phyloP scores from a whole-genome alignment of 805 yeast genomes.

The Kazachstania bromeliacearum region DNA sequence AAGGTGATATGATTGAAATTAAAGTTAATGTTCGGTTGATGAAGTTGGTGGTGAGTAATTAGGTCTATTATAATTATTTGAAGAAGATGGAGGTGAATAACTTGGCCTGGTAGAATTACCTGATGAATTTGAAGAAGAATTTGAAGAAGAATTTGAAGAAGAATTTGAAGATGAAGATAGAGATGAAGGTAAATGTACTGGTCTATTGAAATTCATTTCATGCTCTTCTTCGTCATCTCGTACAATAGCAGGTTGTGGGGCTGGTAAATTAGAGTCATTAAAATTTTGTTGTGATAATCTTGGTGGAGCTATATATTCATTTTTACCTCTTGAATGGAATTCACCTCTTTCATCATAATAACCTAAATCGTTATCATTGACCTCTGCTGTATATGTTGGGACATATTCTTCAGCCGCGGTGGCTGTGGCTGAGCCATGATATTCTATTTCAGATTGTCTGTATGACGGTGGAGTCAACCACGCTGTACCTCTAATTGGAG shows the following conservation, averaged over 20 bases:
- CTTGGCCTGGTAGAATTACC: too few species aligned
- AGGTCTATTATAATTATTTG: too few species aligned
- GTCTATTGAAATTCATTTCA: too few species aligned
- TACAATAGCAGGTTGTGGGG: neutral
- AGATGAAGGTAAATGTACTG: too few species aligned
- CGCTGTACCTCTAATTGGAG: conserved; percentile 55
- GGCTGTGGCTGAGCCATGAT: too few species aligned
- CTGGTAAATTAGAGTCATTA: neutral
- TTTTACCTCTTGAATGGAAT: conserved; percentile 31
- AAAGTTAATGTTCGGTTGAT: too few species aligned
- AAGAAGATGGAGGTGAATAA: too few species aligned
- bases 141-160: too few species aligned
- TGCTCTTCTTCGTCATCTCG: neutral
- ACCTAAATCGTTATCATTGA: conserved; percentile 66
- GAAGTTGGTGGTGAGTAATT: too few species aligned
- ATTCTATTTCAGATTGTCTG: conserved; percentile 49
- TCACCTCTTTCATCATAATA: conserved; percentile 56
- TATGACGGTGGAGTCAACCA: conserved; percentile 60
- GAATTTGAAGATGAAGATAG: too few species aligned
- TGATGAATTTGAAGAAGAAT: too few species aligned
- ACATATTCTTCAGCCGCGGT: conserved; percentile 38
- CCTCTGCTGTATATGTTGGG: conserved; percentile 54
- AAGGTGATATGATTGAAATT: too few species aligned
- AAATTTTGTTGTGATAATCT: neutral
- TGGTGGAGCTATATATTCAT: conserved; percentile 1